Evolutionary conservation across 208 protist genomes (phyloP).

Genomic region (Crithidia fasciculata): DNA sequence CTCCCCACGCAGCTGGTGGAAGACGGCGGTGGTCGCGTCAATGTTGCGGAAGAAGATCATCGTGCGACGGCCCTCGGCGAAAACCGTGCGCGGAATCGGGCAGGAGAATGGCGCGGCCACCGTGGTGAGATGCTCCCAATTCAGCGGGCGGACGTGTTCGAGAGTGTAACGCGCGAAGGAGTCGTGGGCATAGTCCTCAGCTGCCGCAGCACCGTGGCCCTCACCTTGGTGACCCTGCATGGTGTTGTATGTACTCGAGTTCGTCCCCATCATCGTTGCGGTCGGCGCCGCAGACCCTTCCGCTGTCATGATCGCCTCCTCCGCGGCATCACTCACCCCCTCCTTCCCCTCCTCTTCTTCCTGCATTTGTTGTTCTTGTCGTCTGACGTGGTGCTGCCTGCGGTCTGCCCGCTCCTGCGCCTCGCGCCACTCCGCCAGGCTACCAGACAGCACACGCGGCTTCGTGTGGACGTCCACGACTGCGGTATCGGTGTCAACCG

Average conservation of each 20-base stretch:
- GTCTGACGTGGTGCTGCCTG: neutral
- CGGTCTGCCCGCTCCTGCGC: neutral
- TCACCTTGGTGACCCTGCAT: neutral
- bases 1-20: slow-evolving; percentile 63
- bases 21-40: slow-evolving; percentile 78
- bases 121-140: slow-evolving; percentile 78
- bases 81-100: slow-evolving; percentile 63
- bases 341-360: slow-evolving; percentile 1
- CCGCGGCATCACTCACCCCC: no score
- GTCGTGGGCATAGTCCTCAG: slow-evolving; percentile 40
- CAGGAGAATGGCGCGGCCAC: slow-evolving; percentile 80
- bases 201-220: neutral
- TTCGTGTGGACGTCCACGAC: slow-evolving; percentile 45
- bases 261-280: neutral
- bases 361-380: neutral
- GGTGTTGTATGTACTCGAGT: no score
- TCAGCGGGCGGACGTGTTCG: slow-evolving; percentile 66
- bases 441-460: slow-evolving; percentile 53
- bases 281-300: neutral
- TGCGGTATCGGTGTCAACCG: slow-evolving; percentile 54
- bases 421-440: slow-evolving; percentile 48
- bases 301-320: neutral
- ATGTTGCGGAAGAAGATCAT: slow-evolving; percentile 79
- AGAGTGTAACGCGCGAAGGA: slow-evolving; percentile 44
- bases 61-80: slow-evolving; percentile 58